Percentiles rank a stretch among this genome's conserved stretches.
phyloP scores from a whole-genome alignment of 768 basidiomycete genomes.

The Termitomyces eurrhizus region DNA sequence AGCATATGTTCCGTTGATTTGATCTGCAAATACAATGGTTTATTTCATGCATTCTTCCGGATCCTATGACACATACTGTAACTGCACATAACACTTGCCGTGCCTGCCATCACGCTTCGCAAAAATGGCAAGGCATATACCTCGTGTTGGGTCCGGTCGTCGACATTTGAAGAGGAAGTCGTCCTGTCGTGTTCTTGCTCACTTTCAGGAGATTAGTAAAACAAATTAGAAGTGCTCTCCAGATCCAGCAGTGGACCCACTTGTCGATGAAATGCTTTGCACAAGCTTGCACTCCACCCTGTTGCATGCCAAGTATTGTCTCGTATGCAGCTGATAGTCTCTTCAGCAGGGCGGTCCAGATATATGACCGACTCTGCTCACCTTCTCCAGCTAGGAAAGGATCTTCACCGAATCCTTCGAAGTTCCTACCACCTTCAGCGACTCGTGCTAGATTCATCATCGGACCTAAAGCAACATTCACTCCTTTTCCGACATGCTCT shows the following conservation, averaged over 20 bases:
- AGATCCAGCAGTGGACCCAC: conserved; percentile 30
- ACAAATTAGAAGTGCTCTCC: neutral
- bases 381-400: conserved; percentile 66
- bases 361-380: neutral
- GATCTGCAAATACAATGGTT: conserved; percentile 34
- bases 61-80: conserved; percentile 47
- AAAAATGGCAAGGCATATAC: conserved; percentile 69
- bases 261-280: conserved; percentile 83
- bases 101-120: conserved; percentile 69
- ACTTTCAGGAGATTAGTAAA: conserved; percentile 24
- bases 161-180: conserved; percentile 58
- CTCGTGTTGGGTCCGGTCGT: conserved; percentile 78
- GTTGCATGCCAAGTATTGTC: conserved; percentile 81
- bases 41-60: neutral
- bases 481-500: conserved; percentile 74
- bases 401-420: conserved; percentile 80
- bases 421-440: conserved; percentile 71
- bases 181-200: conserved; percentile 67
- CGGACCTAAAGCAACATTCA: conserved; percentile 59
- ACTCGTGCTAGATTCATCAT: conserved; percentile 70
- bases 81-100: conserved; percentile 70
- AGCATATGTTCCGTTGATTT: conserved; percentile 67
- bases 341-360: neutral
- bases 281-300: conserved; percentile 76
- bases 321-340: conserved; percentile 47